Conservation (phyloP, 768 basidiomycete genomes). For the Coprinopsis sp. region DNA sequence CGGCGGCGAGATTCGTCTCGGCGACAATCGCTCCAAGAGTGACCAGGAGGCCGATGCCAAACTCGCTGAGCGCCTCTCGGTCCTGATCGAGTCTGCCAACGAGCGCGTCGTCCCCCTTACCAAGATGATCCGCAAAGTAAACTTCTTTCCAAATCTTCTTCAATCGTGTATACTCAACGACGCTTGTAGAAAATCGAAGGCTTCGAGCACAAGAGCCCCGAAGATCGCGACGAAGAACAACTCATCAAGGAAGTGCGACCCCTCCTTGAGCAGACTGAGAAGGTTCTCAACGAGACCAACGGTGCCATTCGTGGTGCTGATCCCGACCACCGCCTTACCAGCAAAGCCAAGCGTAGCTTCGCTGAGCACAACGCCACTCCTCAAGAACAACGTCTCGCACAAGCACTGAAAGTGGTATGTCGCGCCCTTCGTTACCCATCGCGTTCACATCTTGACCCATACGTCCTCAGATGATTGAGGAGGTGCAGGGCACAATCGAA, state of each 20-base stretch:
- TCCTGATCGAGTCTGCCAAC: conserved; percentile 32
- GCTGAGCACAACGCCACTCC: conserved; percentile 33
- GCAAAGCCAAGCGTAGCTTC: conserved; percentile 30
- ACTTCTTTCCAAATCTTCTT: neutral
- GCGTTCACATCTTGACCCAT: too few species aligned
- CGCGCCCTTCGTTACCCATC: too few species aligned
- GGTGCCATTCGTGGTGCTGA: conserved; percentile 33
- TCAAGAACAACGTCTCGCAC: conserved; percentile 35
- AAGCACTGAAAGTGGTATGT: conserved; percentile 32
- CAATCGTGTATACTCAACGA: neutral
- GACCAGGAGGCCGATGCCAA: conserved; percentile 21
- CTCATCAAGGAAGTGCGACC: conserved; percentile 33
- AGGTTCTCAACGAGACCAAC: conserved; percentile 34
- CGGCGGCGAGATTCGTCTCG: too few species aligned
- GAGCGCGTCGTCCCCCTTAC: conserved; percentile 24
- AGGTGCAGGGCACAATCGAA: conserved; percentile 34
- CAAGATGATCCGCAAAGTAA: conserved; percentile 33
- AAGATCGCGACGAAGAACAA: conserved; percentile 30
- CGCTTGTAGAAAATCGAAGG: conserved; percentile 36
- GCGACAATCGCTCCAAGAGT: conserved; percentile 21
- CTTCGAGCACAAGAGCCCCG: conserved; percentile 29
- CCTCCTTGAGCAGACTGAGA: conserved; percentile 33
- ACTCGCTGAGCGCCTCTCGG: conserved; percentile 31
- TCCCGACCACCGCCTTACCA: too few species aligned
- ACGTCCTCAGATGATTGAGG: conserved; percentile 30